These are phyloP conservation scores for Pichia sp. DNA, from an alignment of 1,139 yeast genomes.

Conservation along the genomic window DNA sequence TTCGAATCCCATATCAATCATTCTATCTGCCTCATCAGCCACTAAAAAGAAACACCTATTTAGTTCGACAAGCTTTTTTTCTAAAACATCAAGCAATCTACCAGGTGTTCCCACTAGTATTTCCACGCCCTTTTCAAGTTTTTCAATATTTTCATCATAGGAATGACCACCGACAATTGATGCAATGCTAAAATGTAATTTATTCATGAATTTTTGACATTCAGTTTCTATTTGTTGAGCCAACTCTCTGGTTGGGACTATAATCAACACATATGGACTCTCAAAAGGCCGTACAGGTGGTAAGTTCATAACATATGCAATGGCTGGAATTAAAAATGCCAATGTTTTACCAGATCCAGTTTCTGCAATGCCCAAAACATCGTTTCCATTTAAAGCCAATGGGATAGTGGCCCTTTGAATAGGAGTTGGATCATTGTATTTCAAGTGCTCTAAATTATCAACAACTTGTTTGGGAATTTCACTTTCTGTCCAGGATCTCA, in stretches of 20 bases:
- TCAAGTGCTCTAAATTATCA: conserved; percentile 35
- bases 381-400: conserved; percentile 51
- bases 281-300: conserved; percentile 34
- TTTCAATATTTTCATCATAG: conserved; percentile 63
- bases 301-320: conserved; percentile 49
- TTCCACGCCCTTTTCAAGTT: conserved; percentile 63
- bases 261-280: conserved; percentile 62
- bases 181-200: conserved; percentile 40
- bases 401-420: conserved; percentile 89
- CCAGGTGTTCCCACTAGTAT: conserved; percentile 94
- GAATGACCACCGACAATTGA: conserved; percentile 89
- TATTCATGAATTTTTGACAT: conserved; percentile 45
- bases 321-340: conserved; percentile 70
- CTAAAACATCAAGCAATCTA: conserved; percentile 72
- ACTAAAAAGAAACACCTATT: conserved; percentile 61
- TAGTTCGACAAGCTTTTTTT: conserved; percentile 55
- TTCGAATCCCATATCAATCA: conserved; percentile 94
- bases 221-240: conserved; percentile 79
- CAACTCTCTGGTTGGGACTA: conserved; percentile 92
- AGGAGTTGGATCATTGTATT: conserved; percentile 69
- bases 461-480: conserved; percentile 40
- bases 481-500: conserved; percentile 69
- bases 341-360: conserved; percentile 96
- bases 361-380: conserved; percentile 86
- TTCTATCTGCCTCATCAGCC: conserved; percentile 90